Percentiles rank a stretch among this genome's conserved stretches.
phyloP scores from a whole-genome alignment of 805 yeast species.

The Kodamaea restingae region DNA sequence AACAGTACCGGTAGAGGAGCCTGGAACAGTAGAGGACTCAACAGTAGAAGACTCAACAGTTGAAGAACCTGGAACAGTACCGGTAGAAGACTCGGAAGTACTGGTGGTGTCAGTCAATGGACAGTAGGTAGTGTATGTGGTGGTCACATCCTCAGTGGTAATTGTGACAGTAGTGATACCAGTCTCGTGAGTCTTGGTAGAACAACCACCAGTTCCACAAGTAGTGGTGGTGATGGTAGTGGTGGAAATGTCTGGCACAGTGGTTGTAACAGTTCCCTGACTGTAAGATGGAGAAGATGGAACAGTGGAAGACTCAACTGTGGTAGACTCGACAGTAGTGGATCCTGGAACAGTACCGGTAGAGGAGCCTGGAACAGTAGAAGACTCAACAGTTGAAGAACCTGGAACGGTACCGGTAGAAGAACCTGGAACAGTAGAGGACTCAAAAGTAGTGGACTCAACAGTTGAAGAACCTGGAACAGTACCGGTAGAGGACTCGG shows the following conservation, averaged over 20 bases:
- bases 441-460: not conserved
- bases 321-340: not conserved
- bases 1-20: not conserved
- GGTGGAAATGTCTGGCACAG: slow-evolving; percentile 1
- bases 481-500: not conserved
- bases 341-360: not conserved
- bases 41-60: not conserved
- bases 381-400: not conserved
- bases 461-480: not conserved
- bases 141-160: slow-evolving; percentile 8
- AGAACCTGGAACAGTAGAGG: not conserved
- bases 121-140: slow-evolving; percentile 17
- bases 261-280: not conserved
- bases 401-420: not conserved
- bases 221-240: slow-evolving; percentile 4
- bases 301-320: not conserved
- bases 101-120: slow-evolving; percentile 10
- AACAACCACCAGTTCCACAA: not conserved
- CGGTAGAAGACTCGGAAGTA: not conserved
- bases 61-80: not conserved
- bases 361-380: not conserved
- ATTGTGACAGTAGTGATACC: slow-evolving; percentile 11
- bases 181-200: slow-evolving; percentile 3
- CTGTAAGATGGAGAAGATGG: not conserved
- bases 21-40: not conserved